Conservation (phyloP, 331 rosid genomes). For the Phaseolus coccineus region DNA sequence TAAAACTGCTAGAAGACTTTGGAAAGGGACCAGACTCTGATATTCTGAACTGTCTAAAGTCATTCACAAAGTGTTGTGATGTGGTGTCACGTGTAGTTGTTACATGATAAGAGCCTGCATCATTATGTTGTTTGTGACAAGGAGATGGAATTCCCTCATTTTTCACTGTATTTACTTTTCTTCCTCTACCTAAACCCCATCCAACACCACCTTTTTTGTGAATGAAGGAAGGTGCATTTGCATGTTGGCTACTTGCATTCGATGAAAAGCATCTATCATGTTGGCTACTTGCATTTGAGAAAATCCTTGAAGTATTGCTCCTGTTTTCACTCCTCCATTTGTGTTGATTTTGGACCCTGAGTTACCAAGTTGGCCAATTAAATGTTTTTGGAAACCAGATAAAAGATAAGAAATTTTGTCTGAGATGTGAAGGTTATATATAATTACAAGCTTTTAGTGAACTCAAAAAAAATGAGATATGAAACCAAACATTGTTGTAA, state of each 20-base stretch:
- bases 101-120: neutral
- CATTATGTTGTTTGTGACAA: neutral
- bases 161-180: neutral
- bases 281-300: neutral
- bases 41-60: neutral
- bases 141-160: constrained; percentile 14
- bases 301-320: neutral
- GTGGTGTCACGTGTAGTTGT: neutral
- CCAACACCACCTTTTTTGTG: constrained; percentile 40
- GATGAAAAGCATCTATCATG: constrained; percentile 16
- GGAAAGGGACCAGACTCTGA: constrained; percentile 1
- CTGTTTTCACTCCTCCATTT: neutral
- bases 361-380: neutral
- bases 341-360: constrained; percentile 9
- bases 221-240: neutral
- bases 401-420: neutral
- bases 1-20: neutral
- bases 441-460: neutral
- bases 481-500: neutral
- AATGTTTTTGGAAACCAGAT: neutral
- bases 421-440: neutral
- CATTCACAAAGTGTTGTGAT: neutral
- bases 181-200: constrained; percentile 51
- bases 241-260: neutral
- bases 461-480: neutral